Percentiles rank a stretch among this genome's conserved stretches.
Conservation (phyloP, 345 rosid genomes). For the Raphanus raphanistrum region DNA sequence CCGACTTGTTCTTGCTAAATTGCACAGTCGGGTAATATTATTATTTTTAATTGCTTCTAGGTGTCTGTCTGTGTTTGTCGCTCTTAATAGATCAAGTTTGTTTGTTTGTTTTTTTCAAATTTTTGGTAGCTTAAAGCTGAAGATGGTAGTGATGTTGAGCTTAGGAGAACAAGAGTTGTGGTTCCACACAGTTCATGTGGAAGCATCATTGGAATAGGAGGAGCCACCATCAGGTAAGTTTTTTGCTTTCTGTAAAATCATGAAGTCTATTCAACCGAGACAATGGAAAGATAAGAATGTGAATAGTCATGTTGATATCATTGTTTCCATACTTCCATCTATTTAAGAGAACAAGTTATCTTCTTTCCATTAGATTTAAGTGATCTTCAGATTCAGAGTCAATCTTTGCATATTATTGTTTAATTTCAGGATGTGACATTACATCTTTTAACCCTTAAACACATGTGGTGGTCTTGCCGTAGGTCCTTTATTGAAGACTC, state of each 20-base stretch:
- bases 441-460: too few relatives aligned
- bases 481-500: constrained; percentile 12
- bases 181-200: background rate
- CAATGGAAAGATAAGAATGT: too few relatives aligned
- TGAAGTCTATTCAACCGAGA: too few relatives aligned
- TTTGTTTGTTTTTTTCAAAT: background rate
- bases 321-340: too few relatives aligned
- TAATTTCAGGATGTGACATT: too few relatives aligned
- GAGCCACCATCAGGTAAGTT: background rate
- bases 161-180: constrained; percentile 1
- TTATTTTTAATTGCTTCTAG: background rate
- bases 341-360: too few relatives aligned
- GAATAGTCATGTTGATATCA: too few relatives aligned
- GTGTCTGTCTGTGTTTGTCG: background rate
- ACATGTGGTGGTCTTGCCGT: background rate
- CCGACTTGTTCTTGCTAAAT: background rate
- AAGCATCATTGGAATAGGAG: background rate
- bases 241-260: background rate
- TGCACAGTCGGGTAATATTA: background rate
- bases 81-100: background rate
- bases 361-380: too few relatives aligned
- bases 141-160: background rate
- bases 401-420: too few relatives aligned
- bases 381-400: too few relatives aligned
- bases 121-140: background rate